phyloP scores from a whole-genome alignment of 1,284 basidiomycete species.

The Xerocomus amazonicus region DNA sequence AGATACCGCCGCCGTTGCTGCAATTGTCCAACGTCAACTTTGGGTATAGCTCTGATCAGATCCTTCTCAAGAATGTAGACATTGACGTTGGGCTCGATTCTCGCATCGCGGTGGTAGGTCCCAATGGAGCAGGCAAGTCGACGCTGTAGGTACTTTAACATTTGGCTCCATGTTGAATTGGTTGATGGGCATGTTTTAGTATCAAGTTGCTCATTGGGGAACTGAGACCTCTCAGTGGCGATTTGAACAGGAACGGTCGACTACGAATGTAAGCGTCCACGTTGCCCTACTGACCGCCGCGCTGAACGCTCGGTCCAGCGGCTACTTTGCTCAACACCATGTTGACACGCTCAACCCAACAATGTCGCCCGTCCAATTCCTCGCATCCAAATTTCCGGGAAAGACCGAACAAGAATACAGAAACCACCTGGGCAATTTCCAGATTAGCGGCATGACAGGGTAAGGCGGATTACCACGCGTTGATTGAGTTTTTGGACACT shows the following conservation, averaged over 20 bases:
- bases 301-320: conserved; percentile 40
- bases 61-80: conserved; percentile 80
- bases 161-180: background rate
- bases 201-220: conserved; percentile 97
- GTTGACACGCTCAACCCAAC: conserved; percentile 87
- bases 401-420: conserved; percentile 97
- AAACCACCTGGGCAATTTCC: conserved; percentile 94
- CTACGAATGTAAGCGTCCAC: conserved; percentile 67
- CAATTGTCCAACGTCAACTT: conserved; percentile 93
- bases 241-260: conserved; percentile 87
- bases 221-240: conserved; percentile 74
- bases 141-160: conserved; percentile 51
- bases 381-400: conserved; percentile 90
- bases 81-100: conserved; percentile 91
- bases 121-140: conserved; percentile 79
- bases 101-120: conserved; percentile 87
- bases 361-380: conserved; percentile 89
- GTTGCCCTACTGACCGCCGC: background rate
- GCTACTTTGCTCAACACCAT: conserved; percentile 98
- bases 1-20: conserved; percentile 94
- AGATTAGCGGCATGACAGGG: conserved; percentile 96
- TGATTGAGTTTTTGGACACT: too few relatives aligned
- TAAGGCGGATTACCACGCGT: conserved; percentile 18
- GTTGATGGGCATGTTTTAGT: conserved; percentile 36
- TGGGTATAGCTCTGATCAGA: conserved; percentile 81